Percentiles rank a stretch among this genome's conserved stretches.
Evolutionary conservation across 768 basidiomycete genomes (phyloP).

Genomic region (Leccinum pellstonianum): DNA sequence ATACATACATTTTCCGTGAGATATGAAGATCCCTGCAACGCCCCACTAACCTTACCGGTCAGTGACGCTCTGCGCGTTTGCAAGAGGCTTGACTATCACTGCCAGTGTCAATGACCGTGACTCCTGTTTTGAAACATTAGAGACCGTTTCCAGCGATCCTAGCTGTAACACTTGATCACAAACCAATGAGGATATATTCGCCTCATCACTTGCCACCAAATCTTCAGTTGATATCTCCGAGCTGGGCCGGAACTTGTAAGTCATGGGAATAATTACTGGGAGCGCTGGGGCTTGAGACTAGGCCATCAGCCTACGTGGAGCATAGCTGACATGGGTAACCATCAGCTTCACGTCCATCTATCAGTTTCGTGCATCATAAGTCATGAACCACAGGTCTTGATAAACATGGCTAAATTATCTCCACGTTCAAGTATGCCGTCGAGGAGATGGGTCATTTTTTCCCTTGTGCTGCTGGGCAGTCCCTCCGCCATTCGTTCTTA

Average conservation of each 20-base stretch:
- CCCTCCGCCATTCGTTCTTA: constrained; percentile 3
- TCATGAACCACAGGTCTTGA: constrained; percentile 1
- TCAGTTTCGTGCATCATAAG: background rate
- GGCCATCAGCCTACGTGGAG: background rate
- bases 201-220: background rate
- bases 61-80: background rate
- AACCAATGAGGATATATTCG: background rate
- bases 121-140: background rate
- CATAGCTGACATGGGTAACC: background rate
- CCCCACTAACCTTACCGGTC: background rate
- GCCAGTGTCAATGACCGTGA: background rate
- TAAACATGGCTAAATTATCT: constrained; percentile 14
- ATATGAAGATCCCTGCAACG: background rate
- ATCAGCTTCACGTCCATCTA: background rate
- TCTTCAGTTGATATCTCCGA: background rate
- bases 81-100: background rate
- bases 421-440: constrained; percentile 14
- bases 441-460: background rate
- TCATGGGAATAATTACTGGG: background rate
- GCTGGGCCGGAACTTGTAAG: background rate
- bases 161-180: background rate
- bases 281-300: background rate
- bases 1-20: background rate
- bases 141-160: background rate
- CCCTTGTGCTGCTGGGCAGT: constrained; percentile 16